Evolutionary conservation across 2,329 filamentous ascomycete species (phyloP), one percentile per base, ranked within the genome.

Genomic region (Berkeleyomyces basicola): DNA sequence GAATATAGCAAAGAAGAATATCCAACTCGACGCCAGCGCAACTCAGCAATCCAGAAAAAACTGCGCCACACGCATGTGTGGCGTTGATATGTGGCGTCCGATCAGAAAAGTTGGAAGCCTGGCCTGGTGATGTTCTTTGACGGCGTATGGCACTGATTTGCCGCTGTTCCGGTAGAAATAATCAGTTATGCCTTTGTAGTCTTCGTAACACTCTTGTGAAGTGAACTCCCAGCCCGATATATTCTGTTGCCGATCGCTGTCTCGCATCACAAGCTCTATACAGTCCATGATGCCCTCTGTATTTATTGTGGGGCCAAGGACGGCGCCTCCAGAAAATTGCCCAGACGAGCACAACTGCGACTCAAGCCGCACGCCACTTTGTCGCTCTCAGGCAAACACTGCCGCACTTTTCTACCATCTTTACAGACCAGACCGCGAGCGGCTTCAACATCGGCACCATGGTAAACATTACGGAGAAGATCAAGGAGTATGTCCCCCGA

Each of bases 401-500:
- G 14, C 43, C 11, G 3, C 43, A 46, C 4, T 46, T n/a, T 3
- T 36, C 33, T 9, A 37, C 10, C 55, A 40, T 58, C 55, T 58
- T 42, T 58, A 10, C 36, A 42, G 7, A 61, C 23, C 31, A 36
- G 36, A 40, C 23, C 42, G 60, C 31, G 51, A 42, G 40, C 44
- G 16, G 51, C 49, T 44, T 61, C 37, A 31, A 33, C 55, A n/a
- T 65, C 67, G 67, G 63, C 74, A 81, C 77, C 70, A 99, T 99
- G 93, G 93, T 97, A 75, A 97, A 97, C 79, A 99, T 99, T 68
- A 97, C 93, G 68, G 95, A 99, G 63, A 97, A 96, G 82, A 99
- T 99, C 79, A 99, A 99, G 81, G 93, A 97, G 92, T 96, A 76
- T 71, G 85, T 73, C 23, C 33, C 10, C 7, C 33, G 23, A 23